Evolutionary conservation across 495 filamentous ascomycete species (phyloP), one percentile per base, ranked within the genome.

Genomic region (Monascus purpureus): DNA sequence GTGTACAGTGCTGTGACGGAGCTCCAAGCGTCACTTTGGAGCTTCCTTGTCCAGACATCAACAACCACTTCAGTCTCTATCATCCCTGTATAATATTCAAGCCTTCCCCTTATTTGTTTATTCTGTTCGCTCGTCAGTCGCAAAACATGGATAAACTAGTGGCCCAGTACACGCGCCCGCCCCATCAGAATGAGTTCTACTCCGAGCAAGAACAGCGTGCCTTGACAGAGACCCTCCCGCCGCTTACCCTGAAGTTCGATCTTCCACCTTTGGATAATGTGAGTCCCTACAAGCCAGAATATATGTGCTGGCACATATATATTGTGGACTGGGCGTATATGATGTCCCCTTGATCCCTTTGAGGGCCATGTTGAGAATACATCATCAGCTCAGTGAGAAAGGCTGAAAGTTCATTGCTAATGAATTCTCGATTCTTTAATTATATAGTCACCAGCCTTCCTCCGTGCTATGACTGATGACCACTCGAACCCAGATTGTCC

Each of bases 391-490:
- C n/a, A n/a, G n/a, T n/a, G n/a, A n/a, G n/a, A n/a, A n/a, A n/a
- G n/a, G n/a, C n/a, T n/a, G n/a, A n/a, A n/a, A n/a, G n/a, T n/a
- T n/a, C n/a, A n/a, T n/a, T n/a, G n/a, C n/a, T n/a, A n/a, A n/a
- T n/a, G n/a, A n/a, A n/a, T n/a, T n/a, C n/a, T n/a, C n/a, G n/a
- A n/a, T n/a, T n/a, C n/a, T n/a, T n/a, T n/a, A n/a, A 28, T 13
- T 19, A 37, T 46, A n/a, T 42, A 92, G 82, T 76, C 77, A 32
- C 76, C 84, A 22, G 73, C 85, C 36, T 97, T 88, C 75, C 85
- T 97, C 49, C 88, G 90, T 53, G 82, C 92, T 31, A 83, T 81
- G 61, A 94, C 90, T 41, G 90, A 97, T 61, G 90, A 97, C 74
- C 74, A 85, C 59, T 75, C 85, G 40, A 97, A 97, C 63, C 87